Base-by-base conservation (phyloP, 163 green algal species). In the Botryococcus braunii region DNA sequence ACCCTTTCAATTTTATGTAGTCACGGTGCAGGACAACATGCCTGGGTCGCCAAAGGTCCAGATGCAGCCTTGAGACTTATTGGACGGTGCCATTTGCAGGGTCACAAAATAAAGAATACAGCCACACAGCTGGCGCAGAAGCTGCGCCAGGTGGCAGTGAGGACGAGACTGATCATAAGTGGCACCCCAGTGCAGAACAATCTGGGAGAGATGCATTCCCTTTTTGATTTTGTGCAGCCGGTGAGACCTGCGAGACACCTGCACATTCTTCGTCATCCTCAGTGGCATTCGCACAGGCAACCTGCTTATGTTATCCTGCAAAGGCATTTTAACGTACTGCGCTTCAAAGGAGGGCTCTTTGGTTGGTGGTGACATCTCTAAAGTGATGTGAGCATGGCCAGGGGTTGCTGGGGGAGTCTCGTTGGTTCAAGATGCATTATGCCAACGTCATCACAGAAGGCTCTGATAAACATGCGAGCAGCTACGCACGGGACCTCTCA, bases 171-270 rank as follows among this genome's bases (percentile, higher is more conserved):
- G 35, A 85, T 98, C 69, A 88, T 98, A 69, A 89, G 71, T 21
- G 92, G 93, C 56, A 98, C 93, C 0, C 92, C 93, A 57, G 89
- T 98, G 57, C 90, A 97, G 76, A 97, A 97, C 82, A 91, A 96
- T 62, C 77, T 96, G 46, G 71, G 79, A 68, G 93, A 98, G 80
- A 74, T 98, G 80, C 89, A 91, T 73, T 74, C 88, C 1, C 83
- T 98, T 21, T 88, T 97, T 37, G 85, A 97, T 77, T 91, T 94
- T 56, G 83, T 64, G 21, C 40, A 23, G 36, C 65, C 50, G 50
- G 50, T 62, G n/a, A 29, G 62, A n/a, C n/a, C 8, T 46, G 34
- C 6, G 58, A 8, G 58, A n/a, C n/a, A n/a, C n/a, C n/a, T n/a
- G n/a, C n/a, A n/a, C n/a, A n/a, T n/a, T n/a, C n/a, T n/a, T n/a